Base-by-base conservation (phyloP, 139 green algal genomes). In the Chara braunii region DNA sequence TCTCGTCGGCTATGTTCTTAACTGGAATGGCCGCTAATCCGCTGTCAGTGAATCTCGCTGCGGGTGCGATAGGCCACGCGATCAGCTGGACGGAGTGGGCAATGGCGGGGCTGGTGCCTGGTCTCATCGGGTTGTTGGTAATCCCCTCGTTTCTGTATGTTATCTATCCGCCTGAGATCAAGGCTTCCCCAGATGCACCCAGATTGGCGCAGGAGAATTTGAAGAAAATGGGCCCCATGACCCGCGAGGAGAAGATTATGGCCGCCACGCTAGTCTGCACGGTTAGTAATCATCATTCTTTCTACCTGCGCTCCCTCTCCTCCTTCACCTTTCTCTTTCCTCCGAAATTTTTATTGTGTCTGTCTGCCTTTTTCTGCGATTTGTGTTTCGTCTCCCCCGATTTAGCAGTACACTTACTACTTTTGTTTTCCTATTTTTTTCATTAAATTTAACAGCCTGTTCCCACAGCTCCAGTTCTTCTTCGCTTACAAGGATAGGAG, bases 11-110 rank as follows among this genome's bases (percentile, higher is more conserved):
- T 64, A 98, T 98, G 92, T 97, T 97, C 83, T 95, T 98, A 80
- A 97, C 93, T 22, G 94, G 89, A 75, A 99, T 99, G 94, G 91
- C 91, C n/a, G 91, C 91, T 43, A 97, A 97, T 84, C 91, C 91
- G 23, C 85, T 97, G 58, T 81, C 87, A 2, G 93, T 96, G 14
- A 95, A 97, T 84, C 84, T 99, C 62, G 93, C 93, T 3, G 61
- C 78, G 2, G 78, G 86, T 14, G 51, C 60, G 11, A 85, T 95
- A 45, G 87, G 86, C 52, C 59, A 82, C n/a, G 88, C 81, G 62
- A 98, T 99, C 81, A 83, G 76, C 53, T 97, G 91, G 91, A 89
- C 84, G 43, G 72, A 80, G 32, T 99, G 93, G 93, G 93, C 93
- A 0, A 72, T 94, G 34, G 90, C 87, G 18, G 93, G 79, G 22